Percentiles rank a stretch among this genome's conserved stretches.
These are phyloP conservation scores for Beta vulgaris DNA, from an alignment of 148 eudicot genomes.

Conservation along the genomic window DNA sequence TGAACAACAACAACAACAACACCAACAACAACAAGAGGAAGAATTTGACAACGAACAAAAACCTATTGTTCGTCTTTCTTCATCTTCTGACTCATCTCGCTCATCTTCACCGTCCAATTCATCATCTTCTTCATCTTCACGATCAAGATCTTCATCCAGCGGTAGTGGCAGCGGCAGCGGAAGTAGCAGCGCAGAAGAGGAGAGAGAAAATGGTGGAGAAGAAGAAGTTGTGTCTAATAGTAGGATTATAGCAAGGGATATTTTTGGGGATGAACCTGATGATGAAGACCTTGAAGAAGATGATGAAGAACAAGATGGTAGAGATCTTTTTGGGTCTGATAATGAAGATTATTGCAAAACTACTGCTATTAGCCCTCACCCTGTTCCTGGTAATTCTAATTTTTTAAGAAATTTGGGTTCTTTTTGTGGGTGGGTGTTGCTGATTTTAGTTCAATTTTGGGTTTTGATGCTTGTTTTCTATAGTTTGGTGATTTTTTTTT, in stretches of 20 bases:
- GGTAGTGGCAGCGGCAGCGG: slow-evolving; percentile 41
- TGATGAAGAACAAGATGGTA: slow-evolving; percentile 38
- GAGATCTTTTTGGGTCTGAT: slow-evolving; percentile 91
- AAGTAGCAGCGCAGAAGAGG: slow-evolving; percentile 33
- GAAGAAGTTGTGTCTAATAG: slow-evolving; percentile 28
- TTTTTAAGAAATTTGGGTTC: not conserved
- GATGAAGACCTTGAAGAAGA: slow-evolving; percentile 34
- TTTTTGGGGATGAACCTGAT: slow-evolving; percentile 39
- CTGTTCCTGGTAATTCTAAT: slow-evolving; percentile 66
- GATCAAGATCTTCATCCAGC: slow-evolving; percentile 56
- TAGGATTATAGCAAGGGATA: slow-evolving; percentile 37
- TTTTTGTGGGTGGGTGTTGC: slow-evolving; percentile 15
- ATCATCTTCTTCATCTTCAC: slow-evolving; percentile 51
- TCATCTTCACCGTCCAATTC: slow-evolving; percentile 64
- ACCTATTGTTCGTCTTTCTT: slow-evolving; percentile 33
- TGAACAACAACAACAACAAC: slow-evolving; percentile 21
- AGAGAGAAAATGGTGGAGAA: slow-evolving; percentile 32
- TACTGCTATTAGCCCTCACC: slow-evolving; percentile 51
- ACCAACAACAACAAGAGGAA: slow-evolving; percentile 6
- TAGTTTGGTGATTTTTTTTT: not conserved
- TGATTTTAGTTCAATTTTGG: slow-evolving; percentile 15
- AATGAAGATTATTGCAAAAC: slow-evolving; percentile 83
- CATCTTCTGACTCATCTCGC: slow-evolving; percentile 44
- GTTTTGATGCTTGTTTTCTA: slow-evolving; percentile 3
- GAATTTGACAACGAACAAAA: slow-evolving; percentile 17